These are phyloP conservation scores for Trichomonas tenax DNA, from an alignment of 208 protist species.

Conservation along the genomic window DNA sequence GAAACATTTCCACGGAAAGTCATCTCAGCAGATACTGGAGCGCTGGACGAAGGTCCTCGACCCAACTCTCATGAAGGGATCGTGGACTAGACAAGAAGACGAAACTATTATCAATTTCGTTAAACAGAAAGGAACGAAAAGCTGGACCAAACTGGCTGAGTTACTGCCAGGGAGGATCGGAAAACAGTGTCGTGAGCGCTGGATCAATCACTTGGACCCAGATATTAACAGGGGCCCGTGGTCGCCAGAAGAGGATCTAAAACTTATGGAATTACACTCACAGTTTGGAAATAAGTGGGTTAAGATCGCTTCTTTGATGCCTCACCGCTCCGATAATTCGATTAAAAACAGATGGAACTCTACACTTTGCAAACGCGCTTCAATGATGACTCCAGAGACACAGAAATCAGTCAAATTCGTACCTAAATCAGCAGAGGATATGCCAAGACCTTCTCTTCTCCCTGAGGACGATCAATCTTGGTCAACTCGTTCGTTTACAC, in stretches of 20 bases:
- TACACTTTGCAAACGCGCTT: conserved; percentile 16
- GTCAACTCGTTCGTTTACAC: background rate
- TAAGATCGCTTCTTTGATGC: background rate
- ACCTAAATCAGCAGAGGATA: background rate
- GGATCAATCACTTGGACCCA: background rate
- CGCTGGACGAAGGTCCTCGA: background rate
- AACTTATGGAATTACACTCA: background rate
- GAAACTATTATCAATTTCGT: conserved; percentile 26
- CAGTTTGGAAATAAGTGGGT: conserved; percentile 5
- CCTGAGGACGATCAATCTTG: background rate
- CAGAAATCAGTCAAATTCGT: background rate
- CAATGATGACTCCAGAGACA: background rate
- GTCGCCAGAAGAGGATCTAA: conserved; percentile 37
- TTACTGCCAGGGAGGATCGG: background rate
- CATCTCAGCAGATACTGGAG: background rate
- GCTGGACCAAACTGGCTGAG: conserved; percentile 29
- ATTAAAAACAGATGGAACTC: conserved; percentile 48
- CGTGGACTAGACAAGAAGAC: conserved; percentile 6
- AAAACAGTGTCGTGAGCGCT: conserved; percentile 3
- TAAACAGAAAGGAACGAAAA: conserved; percentile 26
- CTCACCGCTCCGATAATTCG: conserved; percentile 37
- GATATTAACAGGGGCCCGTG: conserved; percentile 37
- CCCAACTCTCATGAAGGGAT: background rate
- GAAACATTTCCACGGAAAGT: background rate
- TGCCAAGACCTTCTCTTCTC: background rate